Evolutionary conservation across 148 eudicot species (phyloP), one percentile per base, ranked within the genome.

Genomic region (Rhododendron mucronatum): DNA sequence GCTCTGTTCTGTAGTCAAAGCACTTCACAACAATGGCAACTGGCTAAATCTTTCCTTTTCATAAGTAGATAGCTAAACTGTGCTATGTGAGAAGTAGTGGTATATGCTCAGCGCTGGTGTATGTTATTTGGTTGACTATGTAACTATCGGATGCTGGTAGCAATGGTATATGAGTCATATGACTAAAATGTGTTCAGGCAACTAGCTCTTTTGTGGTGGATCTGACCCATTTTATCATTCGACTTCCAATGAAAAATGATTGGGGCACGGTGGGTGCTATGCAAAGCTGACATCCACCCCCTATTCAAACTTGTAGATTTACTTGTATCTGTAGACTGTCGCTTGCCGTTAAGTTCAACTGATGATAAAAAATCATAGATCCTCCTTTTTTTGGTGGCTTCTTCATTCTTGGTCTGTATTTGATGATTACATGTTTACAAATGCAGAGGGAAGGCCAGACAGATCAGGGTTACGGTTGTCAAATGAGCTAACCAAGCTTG

Each of bases 361-460:
- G 87, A 21, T 45, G n/a, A 45, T 79, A 44, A 7, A 33, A 45
- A 23, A 41, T 53, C 15, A 18, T 61, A 39, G 44, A 39, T 41
- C 53, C 9, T 13, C 3, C 18, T 35, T 61, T 28, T 30, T 77
- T n/a, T 80, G 20, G 5, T 4, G 10, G 13, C n/a, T 33, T 18
- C 15, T 18, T 45, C 16, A 69, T 69, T n/a, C 26, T n/a, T 55
- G 33, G 18, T 57, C 45, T 30, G 33, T 13, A 44, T 16, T 35
- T 28, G 12, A 35, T 73, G 47, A 33, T 81, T 74, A 41, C 51
- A 50, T 81, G 23, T 41, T 80, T 23, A 82, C 35, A 86, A 86
- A 45, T 90, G 90, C 95, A 96, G 99, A 96, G 94, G 99, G 99
- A 85, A 90, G 99, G 88, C 99, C 99, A 16, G 99, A 96, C 85